Evolutionary conservation across 108 stramenopile species (phyloP).

Genomic region (Nitzschia sp.): DNA sequence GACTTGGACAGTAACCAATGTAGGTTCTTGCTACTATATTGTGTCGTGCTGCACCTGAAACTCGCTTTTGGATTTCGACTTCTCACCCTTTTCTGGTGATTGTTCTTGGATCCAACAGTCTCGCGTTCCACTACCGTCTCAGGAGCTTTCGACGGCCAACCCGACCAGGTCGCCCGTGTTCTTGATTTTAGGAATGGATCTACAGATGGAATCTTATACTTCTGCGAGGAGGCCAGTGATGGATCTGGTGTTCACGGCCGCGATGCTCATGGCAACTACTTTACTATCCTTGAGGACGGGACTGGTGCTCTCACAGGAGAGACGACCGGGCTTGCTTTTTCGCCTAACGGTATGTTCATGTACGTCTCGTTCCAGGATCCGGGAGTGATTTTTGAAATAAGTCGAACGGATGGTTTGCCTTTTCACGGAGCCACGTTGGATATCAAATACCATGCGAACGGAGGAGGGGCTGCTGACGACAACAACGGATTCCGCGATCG

Average conservation of each 20-base stretch:
- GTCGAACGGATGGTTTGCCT: conserved; percentile 46
- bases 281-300: conserved; percentile 16
- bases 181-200: conserved; percentile 1
- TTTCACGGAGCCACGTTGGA: conserved; percentile 25
- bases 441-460: conserved; percentile 24
- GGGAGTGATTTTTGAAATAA: conserved; percentile 44
- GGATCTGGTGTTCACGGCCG: conserved; percentile 39
- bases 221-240: not conserved
- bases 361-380: conserved; percentile 52
- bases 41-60: too few relatives aligned
- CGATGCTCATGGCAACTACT: conserved; percentile 34
- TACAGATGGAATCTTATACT: conserved; percentile 1
- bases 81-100: too few relatives aligned
- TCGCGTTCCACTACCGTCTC: conserved; percentile 11
- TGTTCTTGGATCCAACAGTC: too few relatives aligned
- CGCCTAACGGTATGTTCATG: conserved; percentile 47
- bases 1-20: conserved; percentile 32
- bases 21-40: not conserved
- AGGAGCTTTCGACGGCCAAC: conserved; percentile 29
- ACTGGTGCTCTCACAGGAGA: conserved; percentile 28
- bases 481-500: not conserved
- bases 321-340: conserved; percentile 58
- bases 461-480: too few relatives aligned
- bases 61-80: too few relatives aligned
- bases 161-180: conserved; percentile 32